Evolutionary conservation across 148 eudicot genomes (phyloP).

Genomic region (Chenopodium quinoa): DNA sequence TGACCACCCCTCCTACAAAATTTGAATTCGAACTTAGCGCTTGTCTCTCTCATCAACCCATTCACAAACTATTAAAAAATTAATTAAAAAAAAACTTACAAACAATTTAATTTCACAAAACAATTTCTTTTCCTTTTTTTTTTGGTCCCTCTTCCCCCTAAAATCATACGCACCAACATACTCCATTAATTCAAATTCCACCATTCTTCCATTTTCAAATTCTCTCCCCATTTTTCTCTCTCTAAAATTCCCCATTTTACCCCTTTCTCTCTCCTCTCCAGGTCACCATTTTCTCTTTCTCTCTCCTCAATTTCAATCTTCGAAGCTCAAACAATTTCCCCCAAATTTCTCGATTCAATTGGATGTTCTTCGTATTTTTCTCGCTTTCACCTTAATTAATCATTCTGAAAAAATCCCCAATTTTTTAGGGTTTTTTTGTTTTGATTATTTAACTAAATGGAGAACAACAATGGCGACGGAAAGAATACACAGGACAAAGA

Average conservation of each 20-base stretch:
- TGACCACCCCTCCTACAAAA: slow-evolving; percentile 9
- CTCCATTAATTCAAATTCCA: background rate
- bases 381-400: background rate
- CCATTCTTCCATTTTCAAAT: slow-evolving; percentile 6
- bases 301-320: background rate
- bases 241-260: background rate
- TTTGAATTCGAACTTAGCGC: slow-evolving; percentile 22
- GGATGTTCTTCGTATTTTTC: background rate
- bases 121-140: too few species aligned
- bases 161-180: background rate
- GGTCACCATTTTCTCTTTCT: background rate
- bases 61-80: too few species aligned
- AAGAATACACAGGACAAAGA: slow-evolving; percentile 35
- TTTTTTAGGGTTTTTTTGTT: background rate
- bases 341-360: background rate
- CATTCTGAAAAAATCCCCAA: too few species aligned
- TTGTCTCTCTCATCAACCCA: background rate
- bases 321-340: too few species aligned
- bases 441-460: background rate
- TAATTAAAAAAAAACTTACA: background rate
- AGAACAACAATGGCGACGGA: slow-evolving; percentile 35
- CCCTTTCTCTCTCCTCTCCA: background rate
- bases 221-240: background rate
- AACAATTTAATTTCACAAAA: too few species aligned
- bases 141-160: background rate